Evolutionary conservation across 768 basidiomycete genomes (phyloP).

Genomic region (Asterophora parasitica): DNA sequence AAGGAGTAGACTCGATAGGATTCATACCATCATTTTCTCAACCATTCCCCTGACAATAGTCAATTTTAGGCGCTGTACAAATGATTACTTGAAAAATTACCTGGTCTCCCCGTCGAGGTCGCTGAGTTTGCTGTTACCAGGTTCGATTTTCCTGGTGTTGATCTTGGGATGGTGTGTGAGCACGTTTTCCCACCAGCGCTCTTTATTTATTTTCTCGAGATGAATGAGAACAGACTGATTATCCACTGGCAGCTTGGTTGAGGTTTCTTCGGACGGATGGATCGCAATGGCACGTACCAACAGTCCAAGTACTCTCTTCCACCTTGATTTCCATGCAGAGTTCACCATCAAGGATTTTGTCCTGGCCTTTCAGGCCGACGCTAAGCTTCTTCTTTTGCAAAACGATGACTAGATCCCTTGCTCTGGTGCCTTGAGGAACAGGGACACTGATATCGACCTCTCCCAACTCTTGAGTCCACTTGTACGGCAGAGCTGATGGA

Average conservation of each 20-base stretch:
- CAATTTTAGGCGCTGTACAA: constrained; percentile 1
- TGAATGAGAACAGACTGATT: constrained; percentile 67
- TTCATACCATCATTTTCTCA: constrained; percentile 98
- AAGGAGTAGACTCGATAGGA: not conserved
- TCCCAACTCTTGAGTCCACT: constrained; percentile 85
- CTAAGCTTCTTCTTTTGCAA: constrained; percentile 81
- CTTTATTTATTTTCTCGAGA: constrained; percentile 81
- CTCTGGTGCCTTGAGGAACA: constrained; percentile 85
- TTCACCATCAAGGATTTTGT: constrained; percentile 83
- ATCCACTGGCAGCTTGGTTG: constrained; percentile 46
- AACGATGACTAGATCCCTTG: constrained; percentile 63
- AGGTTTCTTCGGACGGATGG: not conserved
- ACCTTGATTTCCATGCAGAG: constrained; percentile 91
- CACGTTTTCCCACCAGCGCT: constrained; percentile 98
- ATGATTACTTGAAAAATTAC: constrained; percentile 30
- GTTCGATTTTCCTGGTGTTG: constrained; percentile 93
- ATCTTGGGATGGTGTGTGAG: constrained; percentile 94
- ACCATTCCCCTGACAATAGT: constrained; percentile 75
- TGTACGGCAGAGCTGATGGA: constrained; percentile 75
- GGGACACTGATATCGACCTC: constrained; percentile 82
- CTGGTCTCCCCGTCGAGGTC: constrained; percentile 95
- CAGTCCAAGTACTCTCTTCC: constrained; percentile 95
- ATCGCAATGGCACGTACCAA: constrained; percentile 53
- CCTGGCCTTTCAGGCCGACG: constrained; percentile 81
- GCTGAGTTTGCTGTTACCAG: constrained; percentile 91